These are phyloP conservation scores for Termitomyces sp. DNA, from an alignment of 768 basidiomycete species.

Conservation along the genomic window DNA sequence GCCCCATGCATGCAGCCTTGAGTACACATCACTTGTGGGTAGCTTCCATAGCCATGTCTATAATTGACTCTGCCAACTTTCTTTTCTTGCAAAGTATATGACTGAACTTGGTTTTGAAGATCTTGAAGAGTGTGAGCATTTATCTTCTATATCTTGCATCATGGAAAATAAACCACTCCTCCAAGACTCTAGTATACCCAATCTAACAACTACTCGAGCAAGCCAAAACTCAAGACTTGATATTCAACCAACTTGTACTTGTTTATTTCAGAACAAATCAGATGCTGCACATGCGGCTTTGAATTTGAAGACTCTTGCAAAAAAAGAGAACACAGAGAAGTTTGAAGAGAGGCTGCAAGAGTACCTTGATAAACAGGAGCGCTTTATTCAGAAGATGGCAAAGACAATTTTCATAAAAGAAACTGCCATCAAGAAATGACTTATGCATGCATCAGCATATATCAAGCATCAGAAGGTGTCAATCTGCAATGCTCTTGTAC, in stretches of 20 bases:
- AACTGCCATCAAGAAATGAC: neutral
- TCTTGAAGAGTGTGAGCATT: too few relatives aligned
- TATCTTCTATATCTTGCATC: too few relatives aligned
- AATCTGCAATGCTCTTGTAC: neutral
- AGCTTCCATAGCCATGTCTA: constrained; percentile 20
- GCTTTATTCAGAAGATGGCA: neutral
- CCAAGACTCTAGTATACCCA: too few relatives aligned
- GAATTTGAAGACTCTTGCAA: neutral
- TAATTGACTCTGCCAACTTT: constrained; percentile 17
- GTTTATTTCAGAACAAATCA: neutral
- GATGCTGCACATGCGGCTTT: neutral
- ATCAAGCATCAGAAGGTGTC: neutral
- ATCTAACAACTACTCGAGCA: neutral
- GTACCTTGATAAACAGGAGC: neutral
- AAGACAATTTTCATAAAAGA: neutral
- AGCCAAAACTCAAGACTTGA: neutral
- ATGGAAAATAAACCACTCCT: too few relatives aligned
- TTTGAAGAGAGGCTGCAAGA: too few relatives aligned
- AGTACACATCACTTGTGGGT: too few relatives aligned
- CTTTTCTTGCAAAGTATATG: too few relatives aligned
- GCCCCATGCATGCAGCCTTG: too few relatives aligned
- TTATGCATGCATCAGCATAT: neutral
- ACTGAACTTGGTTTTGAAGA: too few relatives aligned
- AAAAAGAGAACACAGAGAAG: too few relatives aligned
- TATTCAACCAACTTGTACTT: neutral